Evolutionary conservation across 2,329 filamentous ascomycete genomes (phyloP).

Genomic region (Fusarium floridanum): DNA sequence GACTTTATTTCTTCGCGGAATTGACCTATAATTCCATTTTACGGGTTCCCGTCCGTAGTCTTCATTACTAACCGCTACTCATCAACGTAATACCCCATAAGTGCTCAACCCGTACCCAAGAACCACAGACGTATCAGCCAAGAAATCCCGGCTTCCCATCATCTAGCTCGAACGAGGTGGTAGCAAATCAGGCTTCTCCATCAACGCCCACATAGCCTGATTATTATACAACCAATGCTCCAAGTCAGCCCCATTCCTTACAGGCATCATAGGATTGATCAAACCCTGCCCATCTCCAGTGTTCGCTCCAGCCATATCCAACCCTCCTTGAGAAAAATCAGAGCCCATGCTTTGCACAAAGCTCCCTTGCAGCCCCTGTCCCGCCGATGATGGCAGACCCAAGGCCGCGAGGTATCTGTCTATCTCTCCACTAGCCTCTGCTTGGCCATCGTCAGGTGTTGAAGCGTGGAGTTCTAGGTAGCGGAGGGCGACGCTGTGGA

Average conservation of each 20-base stretch:
- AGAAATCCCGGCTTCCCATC: neutral
- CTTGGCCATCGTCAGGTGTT: neutral
- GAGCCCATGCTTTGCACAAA: neutral
- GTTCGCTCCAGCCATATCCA: neutral
- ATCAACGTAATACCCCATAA: neutral
- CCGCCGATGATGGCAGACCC: neutral
- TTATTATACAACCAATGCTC: neutral
- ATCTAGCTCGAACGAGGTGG: neutral
- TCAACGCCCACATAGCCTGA: neutral
- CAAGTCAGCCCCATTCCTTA: neutral
- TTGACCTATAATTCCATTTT: neutral
- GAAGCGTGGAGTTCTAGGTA: neutral
- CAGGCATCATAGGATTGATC: neutral
- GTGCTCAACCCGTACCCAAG: neutral
- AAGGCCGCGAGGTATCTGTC: neutral
- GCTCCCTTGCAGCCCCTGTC: neutral
- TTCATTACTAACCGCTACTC: too few relatives aligned
- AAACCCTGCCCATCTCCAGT: neutral
- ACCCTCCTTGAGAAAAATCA: neutral
- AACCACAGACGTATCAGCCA: neutral
- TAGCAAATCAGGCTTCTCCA: neutral
- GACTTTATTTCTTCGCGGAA: neutral
- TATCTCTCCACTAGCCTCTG: neutral
- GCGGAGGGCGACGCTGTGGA: neutral
- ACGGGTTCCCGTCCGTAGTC: too few relatives aligned